phyloP scores from a whole-genome alignment of 352 stramenopile genomes.

The Phytophthora kernoviae region DNA sequence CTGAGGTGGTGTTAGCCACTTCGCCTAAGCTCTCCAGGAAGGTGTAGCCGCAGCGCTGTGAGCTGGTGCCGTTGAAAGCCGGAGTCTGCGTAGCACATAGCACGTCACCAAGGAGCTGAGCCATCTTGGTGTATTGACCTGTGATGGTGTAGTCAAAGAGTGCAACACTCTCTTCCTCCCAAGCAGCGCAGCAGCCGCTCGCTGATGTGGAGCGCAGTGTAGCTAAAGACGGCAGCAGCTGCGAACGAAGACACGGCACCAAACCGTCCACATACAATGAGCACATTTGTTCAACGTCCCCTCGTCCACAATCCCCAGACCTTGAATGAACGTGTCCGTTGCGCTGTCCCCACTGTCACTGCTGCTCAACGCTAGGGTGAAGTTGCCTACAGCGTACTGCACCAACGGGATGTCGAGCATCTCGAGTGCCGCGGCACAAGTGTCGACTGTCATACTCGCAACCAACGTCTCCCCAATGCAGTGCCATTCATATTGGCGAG shows the following conservation, averaged over 20 bases:
- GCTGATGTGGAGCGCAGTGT: conserved; percentile 51
- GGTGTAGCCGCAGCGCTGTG: conserved; percentile 60
- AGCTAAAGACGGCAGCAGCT: conserved; percentile 59
- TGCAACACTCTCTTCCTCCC: conserved; percentile 40
- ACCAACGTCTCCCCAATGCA: conserved; percentile 37
- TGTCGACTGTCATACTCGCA: conserved; percentile 38
- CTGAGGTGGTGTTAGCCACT: conserved; percentile 39
- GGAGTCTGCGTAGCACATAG: conserved; percentile 58
- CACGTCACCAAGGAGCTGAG: conserved; percentile 56
- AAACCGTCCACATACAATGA: conserved; percentile 45
- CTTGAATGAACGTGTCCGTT: conserved; percentile 21
- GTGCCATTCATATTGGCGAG: conserved; percentile 69
- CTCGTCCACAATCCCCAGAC: conserved; percentile 30
- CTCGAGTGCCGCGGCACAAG: conserved; percentile 38
- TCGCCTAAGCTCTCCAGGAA: conserved; percentile 40
- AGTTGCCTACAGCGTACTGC: conserved; percentile 43
- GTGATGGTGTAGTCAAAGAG: conserved; percentile 69
- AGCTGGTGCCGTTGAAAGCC: conserved; percentile 37
- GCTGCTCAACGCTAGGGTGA: conserved; percentile 26
- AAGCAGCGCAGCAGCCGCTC: conserved; percentile 59
- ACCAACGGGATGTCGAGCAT: conserved; percentile 51
- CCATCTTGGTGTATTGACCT: conserved; percentile 57
- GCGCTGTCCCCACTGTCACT: conserved; percentile 14
- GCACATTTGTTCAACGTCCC: conserved; percentile 59
- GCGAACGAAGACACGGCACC: conserved; percentile 54